Conservation (phyloP, 78 protist species). For the Dictyostelium capitatum region DNA sequence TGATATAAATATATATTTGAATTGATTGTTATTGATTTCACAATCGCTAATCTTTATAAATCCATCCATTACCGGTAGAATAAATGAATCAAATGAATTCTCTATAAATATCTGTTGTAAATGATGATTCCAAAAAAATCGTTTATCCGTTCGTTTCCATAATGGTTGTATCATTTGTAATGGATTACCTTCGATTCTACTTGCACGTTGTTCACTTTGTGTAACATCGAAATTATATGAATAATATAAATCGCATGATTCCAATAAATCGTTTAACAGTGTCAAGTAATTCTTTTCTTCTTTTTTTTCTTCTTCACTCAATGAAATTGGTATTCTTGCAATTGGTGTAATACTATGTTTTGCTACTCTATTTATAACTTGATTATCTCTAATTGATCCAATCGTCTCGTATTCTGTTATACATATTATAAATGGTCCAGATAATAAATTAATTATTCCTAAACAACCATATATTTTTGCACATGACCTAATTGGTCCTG, state of each 20-base stretch:
- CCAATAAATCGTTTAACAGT: slow-evolving; percentile 47
- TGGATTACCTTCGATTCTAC: slow-evolving; percentile 15
- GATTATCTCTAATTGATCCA: slow-evolving; percentile 53
- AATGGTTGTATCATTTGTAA: slow-evolving; percentile 1
- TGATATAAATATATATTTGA: slow-evolving; percentile 66
- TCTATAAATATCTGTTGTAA: slow-evolving; percentile 45
- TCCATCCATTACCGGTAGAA: slow-evolving; percentile 83
- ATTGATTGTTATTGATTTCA: slow-evolving; percentile 61
- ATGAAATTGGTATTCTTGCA: slow-evolving; percentile 25
- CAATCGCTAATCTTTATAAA: slow-evolving; percentile 66
- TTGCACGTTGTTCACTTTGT: slow-evolving; percentile 61
- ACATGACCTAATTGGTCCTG: slow-evolving; percentile 50
- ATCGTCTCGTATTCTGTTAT: slow-evolving; percentile 23
- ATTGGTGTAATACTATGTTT: slow-evolving; percentile 48
- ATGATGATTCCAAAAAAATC: slow-evolving; percentile 78
- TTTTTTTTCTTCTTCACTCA: slow-evolving; percentile 65
- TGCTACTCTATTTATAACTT: slow-evolving; percentile 39
- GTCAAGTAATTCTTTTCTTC: slow-evolving; percentile 78
- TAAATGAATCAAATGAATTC: slow-evolving; percentile 48
- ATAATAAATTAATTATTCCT: slow-evolving; percentile 63
- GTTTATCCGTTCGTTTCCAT: slow-evolving; percentile 53
- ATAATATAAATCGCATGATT: slow-evolving; percentile 76
- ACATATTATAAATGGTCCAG: slow-evolving; percentile 64
- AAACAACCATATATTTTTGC: slow-evolving; percentile 55
- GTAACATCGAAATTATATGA: slow-evolving; percentile 78